Percentiles rank a stretch among this genome's conserved stretches.
Evolutionary conservation across 805 yeast genomes (phyloP).

Genomic region (Yarrowia porcina): DNA sequence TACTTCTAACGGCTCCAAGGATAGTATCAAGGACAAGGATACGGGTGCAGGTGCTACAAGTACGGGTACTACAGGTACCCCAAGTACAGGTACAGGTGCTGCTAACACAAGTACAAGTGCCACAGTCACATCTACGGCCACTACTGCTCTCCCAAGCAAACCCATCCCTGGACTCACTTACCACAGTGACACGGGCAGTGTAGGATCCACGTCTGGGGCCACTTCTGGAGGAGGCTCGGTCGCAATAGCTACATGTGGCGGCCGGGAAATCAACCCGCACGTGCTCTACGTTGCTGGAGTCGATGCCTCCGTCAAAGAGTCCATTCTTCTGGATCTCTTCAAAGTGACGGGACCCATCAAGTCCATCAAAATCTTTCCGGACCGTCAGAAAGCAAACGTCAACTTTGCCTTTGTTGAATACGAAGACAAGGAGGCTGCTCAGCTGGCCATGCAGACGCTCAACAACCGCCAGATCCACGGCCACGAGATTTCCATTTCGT

Average conservation of each 20-base stretch:
- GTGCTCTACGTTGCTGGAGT: constrained; percentile 76
- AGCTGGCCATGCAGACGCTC: constrained; percentile 56
- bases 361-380: constrained; percentile 67
- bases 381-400: constrained; percentile 64
- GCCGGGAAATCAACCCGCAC: constrained; percentile 71
- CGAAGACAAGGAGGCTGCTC: constrained; percentile 55
- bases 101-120: no score
- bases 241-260: constrained; percentile 46
- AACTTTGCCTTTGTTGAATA: constrained; percentile 85
- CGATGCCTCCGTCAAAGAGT: constrained; percentile 63
- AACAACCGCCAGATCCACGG: constrained; percentile 55
- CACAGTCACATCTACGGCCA: no score
- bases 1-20: no score
- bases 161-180: no score
- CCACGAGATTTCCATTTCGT: constrained; percentile 61
- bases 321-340: constrained; percentile 57
- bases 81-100: no score
- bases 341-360: constrained; percentile 58
- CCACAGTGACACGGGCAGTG: background rate
- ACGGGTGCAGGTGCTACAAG: no score
- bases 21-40: no score
- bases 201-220: background rate
- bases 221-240: background rate
- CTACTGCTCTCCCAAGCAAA: no score
- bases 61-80: no score